Percentiles rank a stretch among this genome's conserved stretches.
These are phyloP conservation scores for Scheffersomyces parashehatae DNA, from an alignment of 1,139 yeast species.

Conservation along the genomic window DNA sequence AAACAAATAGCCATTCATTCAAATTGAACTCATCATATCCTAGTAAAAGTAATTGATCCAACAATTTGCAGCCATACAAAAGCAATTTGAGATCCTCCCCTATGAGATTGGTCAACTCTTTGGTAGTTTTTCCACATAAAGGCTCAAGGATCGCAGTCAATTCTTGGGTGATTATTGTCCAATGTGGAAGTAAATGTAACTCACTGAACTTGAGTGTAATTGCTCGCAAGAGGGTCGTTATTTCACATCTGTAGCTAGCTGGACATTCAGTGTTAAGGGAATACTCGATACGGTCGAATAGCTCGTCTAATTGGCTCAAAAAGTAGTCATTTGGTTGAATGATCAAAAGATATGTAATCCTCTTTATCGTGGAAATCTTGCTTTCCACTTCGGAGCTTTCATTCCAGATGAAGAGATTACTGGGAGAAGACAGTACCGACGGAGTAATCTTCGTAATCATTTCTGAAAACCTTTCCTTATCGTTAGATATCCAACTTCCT, in stretches of 20 bases:
- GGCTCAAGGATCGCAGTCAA: conserved; percentile 54
- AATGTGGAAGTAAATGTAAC: conserved; percentile 63
- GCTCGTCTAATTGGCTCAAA: conserved; percentile 46
- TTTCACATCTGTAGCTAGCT: conserved; percentile 40
- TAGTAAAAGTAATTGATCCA: conserved; percentile 70
- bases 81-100: conserved; percentile 44
- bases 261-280: conserved; percentile 37
- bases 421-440: conserved; percentile 47
- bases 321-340: conserved; percentile 62
- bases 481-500: conserved; percentile 55
- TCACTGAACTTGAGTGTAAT: conserved; percentile 62
- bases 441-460: conserved; percentile 51
- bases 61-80: conserved; percentile 68
- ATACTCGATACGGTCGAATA: conserved; percentile 52
- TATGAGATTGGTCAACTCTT: conserved; percentile 32
- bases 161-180: conserved; percentile 70
- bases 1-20: conserved; percentile 83
- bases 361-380: conserved; percentile 50
- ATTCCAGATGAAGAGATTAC: conserved; percentile 72
- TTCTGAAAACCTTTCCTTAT: conserved; percentile 62
- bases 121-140: conserved; percentile 28
- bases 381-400: conserved; percentile 63
- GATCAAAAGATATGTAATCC: conserved; percentile 63
- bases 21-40: conserved; percentile 78
- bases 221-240: conserved; percentile 61